Conservation (phyloP, 1,139 yeast genomes). For the Yamadazyma pseudoaaseri region DNA sequence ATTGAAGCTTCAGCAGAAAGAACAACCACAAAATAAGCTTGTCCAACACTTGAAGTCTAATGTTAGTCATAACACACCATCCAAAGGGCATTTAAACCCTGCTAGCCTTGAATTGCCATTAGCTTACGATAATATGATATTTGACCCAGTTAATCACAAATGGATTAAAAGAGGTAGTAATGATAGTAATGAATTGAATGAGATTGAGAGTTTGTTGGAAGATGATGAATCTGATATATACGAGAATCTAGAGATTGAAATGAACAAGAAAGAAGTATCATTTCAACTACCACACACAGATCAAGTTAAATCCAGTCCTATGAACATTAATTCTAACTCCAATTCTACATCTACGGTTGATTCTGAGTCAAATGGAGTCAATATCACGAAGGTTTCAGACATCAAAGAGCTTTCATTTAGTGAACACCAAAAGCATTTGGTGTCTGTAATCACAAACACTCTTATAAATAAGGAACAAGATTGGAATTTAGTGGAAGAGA, state of each 20-base stretch:
- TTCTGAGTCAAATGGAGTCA: conserved; percentile 11
- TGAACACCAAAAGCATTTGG: conserved; percentile 43
- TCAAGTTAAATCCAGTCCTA: conserved; percentile 19
- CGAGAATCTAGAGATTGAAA: conserved; percentile 6
- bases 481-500: conserved; percentile 44
- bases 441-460: conserved; percentile 47
- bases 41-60: conserved; percentile 4
- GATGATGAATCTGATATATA: conserved; percentile 18
- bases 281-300: conserved; percentile 36
- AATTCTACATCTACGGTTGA: conserved; percentile 1
- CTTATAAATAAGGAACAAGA: conserved; percentile 32
- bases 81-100: conserved; percentile 9
- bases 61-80: conserved; percentile 2
- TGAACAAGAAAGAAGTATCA: conserved; percentile 37
- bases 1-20: conserved; percentile 22
- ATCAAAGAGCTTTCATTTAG: conserved; percentile 50
- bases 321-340: conserved; percentile 6
- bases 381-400: conserved; percentile 44
- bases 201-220: conserved; percentile 41
- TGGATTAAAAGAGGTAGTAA: conserved; percentile 34
- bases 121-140: conserved; percentile 39
- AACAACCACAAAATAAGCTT: background rate
- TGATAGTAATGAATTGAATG: conserved; percentile 37
- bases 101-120: conserved; percentile 23
- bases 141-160: conserved; percentile 34